Evolutionary conservation across 2,329 filamentous ascomycete species (phyloP).

Genomic region (Aspergillus calidoustus): DNA sequence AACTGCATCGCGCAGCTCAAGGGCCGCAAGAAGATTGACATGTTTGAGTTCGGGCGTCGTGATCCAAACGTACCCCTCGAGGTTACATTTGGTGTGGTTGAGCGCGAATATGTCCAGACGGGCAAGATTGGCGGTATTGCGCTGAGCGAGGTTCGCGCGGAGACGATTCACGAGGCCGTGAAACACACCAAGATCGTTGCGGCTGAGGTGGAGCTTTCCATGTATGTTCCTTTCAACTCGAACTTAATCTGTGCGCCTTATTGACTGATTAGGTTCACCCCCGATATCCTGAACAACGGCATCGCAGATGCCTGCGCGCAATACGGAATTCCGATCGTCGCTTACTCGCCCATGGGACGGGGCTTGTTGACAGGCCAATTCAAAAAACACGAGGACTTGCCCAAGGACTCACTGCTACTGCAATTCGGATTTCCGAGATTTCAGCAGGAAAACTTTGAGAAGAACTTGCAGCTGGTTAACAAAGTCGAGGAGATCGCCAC

Average conservation of each 20-base stretch:
- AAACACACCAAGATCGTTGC: conserved; percentile 50
- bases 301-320: conserved; percentile 63
- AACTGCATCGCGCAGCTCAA: conserved; percentile 47
- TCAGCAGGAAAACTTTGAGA: conserved; percentile 64
- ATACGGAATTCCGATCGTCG: conserved; percentile 69
- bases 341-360: conserved; percentile 73
- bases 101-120: conserved; percentile 38
- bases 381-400: conserved; percentile 59
- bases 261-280: conserved; percentile 35
- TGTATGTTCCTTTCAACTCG: not conserved
- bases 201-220: conserved; percentile 59
- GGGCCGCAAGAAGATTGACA: conserved; percentile 60
- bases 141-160: conserved; percentile 41
- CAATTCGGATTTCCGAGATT: conserved; percentile 59
- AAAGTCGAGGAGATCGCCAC: conserved; percentile 64
- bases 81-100: conserved; percentile 4
- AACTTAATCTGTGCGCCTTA: not conserved
- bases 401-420: conserved; percentile 42
- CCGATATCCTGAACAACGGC: conserved; percentile 54
- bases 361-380: conserved; percentile 61
- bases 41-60: conserved; percentile 60
- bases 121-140: conserved; percentile 44
- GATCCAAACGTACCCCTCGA: conserved; percentile 56
- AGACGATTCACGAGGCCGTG: conserved; percentile 40
- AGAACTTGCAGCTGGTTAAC: conserved; percentile 66